These are phyloP conservation scores for Phialophora chinensis DNA, from an alignment of 2,329 filamentous ascomycete species.

Conservation along the genomic window DNA sequence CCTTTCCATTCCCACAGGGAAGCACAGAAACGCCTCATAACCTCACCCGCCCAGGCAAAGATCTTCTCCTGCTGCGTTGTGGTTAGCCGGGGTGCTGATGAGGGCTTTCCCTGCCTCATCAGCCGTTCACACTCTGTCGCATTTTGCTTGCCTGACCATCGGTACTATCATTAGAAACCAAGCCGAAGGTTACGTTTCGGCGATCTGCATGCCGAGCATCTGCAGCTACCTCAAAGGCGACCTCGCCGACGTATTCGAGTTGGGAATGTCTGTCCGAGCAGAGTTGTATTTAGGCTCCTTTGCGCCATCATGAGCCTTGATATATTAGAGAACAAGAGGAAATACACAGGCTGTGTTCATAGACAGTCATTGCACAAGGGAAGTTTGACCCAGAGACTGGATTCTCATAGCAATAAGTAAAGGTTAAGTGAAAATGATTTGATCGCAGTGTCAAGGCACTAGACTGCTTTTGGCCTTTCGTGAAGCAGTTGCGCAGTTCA, in stretches of 20 bases:
- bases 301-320: not conserved
- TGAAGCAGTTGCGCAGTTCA: not conserved
- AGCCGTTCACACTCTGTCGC: not conserved
- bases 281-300: not conserved
- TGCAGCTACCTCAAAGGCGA: not conserved
- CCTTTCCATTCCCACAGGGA: no score
- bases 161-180: not conserved
- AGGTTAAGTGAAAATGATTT: not conserved
- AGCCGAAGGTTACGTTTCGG: not conserved
- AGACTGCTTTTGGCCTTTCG: constrained; percentile 15
- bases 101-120: not conserved
- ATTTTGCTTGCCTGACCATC: not conserved
- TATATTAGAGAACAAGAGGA: not conserved
- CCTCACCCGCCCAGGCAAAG: not conserved
- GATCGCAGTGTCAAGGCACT: constrained; percentile 5
- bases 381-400: not conserved
- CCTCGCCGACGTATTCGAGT: not conserved
- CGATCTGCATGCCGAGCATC: not conserved
- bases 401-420: not conserved
- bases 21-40: not conserved
- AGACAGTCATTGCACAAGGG: not conserved
- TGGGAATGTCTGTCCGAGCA: not conserved
- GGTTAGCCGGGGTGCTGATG: not conserved
- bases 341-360: not conserved
- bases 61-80: not conserved